Evolutionary conservation across 2,329 filamentous ascomycete genomes (phyloP).

Genomic region (Paracoccidioides brasiliensis): DNA sequence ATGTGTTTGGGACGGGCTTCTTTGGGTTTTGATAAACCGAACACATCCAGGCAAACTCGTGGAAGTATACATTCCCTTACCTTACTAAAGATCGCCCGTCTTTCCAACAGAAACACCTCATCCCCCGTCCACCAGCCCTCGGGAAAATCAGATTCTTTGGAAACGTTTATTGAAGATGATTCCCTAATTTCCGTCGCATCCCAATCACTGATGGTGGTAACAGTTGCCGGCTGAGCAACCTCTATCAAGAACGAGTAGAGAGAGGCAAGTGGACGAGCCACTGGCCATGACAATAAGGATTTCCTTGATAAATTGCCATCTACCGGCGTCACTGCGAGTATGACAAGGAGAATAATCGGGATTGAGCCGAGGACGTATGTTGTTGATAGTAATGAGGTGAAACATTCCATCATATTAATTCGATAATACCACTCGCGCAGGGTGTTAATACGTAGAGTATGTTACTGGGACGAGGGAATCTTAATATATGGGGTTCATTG

Average conservation of each 20-base stretch:
- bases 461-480: background rate
- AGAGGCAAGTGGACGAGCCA: background rate
- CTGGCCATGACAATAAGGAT: background rate
- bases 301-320: background rate
- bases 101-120: constrained; percentile 36
- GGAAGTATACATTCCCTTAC: constrained; percentile 14
- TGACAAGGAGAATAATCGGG: background rate
- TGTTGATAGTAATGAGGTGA: background rate
- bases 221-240: background rate
- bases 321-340: background rate
- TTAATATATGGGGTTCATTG: no score
- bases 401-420: background rate
- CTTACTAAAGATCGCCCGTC: constrained; percentile 38
- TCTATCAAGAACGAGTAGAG: background rate
- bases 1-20: background rate
- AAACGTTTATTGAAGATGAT: constrained; percentile 13
- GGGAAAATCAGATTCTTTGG: constrained; percentile 31
- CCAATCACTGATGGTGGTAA: no score
- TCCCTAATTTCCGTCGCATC: background rate
- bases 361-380: background rate
- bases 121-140: constrained; percentile 27
- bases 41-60: background rate
- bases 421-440: background rate
- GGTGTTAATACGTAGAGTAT: background rate
- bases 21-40: background rate